Conservation (phyloP, 2,329 filamentous ascomycete species). For the Zelopaecilomyces penicillatus region DNA sequence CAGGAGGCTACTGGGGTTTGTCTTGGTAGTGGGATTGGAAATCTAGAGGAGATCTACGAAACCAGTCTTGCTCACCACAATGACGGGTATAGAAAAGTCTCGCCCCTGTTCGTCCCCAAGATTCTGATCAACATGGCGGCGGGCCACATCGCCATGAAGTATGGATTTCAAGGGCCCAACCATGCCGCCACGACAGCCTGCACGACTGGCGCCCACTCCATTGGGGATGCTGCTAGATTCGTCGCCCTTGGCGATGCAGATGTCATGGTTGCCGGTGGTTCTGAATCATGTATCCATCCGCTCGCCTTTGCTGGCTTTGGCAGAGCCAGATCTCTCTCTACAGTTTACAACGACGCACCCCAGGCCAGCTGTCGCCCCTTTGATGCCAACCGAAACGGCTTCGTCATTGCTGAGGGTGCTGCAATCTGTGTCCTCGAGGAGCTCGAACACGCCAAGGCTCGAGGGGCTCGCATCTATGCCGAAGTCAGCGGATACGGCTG, state of each 20-base stretch:
- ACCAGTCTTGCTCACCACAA: conserved; percentile 69
- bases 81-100: conserved; percentile 83
- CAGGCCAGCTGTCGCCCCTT: conserved; percentile 74
- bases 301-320: conserved; percentile 88
- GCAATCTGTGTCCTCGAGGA: conserved; percentile 85
- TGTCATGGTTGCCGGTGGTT: conserved; percentile 92
- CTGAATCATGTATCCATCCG: conserved; percentile 93
- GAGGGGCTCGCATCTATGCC: conserved; percentile 78
- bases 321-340: conserved; percentile 76
- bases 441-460: conserved; percentile 71
- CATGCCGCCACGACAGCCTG: conserved; percentile 91
- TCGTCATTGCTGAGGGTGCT: conserved; percentile 89
- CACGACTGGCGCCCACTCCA: conserved; percentile 89
- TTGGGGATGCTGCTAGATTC: conserved; percentile 89
- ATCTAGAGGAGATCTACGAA: conserved; percentile 80
- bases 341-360: conserved; percentile 67
- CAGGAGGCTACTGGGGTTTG: conserved; percentile 79
- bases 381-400: conserved; percentile 69
- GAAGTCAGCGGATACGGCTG: conserved; percentile 84
- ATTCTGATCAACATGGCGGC: conserved; percentile 92
- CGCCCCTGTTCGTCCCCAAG: conserved; percentile 85
- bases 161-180: conserved; percentile 84
- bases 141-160: conserved; percentile 87
- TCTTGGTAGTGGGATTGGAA: conserved; percentile 90
- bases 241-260: conserved; percentile 87